A percentile compares a stretch with the other conserved stretches of the same genome.
Evolutionary conservation across 306 rosid genomes (phyloP).

Genomic region (Casuarina cunninghamiana): DNA sequence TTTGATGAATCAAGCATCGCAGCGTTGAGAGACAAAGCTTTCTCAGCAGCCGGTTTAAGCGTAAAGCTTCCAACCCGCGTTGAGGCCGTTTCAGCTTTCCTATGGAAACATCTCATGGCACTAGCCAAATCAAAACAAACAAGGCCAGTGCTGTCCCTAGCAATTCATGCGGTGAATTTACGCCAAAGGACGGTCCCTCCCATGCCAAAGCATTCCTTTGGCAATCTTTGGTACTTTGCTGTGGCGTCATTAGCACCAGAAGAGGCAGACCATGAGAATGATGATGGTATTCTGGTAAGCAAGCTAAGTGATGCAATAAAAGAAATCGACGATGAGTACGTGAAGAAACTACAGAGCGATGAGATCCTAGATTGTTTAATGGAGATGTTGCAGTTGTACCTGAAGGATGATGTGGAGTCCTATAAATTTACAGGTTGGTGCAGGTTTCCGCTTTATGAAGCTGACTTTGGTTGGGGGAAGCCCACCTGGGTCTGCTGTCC

Average conservation of each 20-base stretch:
- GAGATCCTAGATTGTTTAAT: background rate
- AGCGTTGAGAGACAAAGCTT: no score
- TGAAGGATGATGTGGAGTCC: background rate
- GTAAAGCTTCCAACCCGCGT: background rate
- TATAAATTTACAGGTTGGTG: slow-evolving; percentile 11
- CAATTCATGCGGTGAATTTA: no score
- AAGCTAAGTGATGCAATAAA: slow-evolving; percentile 1
- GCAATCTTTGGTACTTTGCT: background rate
- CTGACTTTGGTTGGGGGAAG: no score
- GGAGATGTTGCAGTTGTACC: background rate
- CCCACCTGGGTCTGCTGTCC: no score
- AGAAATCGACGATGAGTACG: background rate
- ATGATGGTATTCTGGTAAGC: background rate
- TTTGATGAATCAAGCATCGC: no score
- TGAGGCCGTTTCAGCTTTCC: slow-evolving; percentile 8
- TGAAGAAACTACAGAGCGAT: slow-evolving; percentile 3
- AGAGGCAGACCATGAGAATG: background rate
- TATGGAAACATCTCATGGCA: slow-evolving; percentile 12
- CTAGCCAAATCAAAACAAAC: no score
- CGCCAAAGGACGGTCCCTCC: no score
- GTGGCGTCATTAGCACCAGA: background rate
- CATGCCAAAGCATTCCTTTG: no score
- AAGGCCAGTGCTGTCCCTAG: no score
- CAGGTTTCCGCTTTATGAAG: background rate
- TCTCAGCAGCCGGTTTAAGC: no score